phyloP scores from a whole-genome alignment of 2,329 filamentous ascomycete genomes.

The Seiridium cupressi region DNA sequence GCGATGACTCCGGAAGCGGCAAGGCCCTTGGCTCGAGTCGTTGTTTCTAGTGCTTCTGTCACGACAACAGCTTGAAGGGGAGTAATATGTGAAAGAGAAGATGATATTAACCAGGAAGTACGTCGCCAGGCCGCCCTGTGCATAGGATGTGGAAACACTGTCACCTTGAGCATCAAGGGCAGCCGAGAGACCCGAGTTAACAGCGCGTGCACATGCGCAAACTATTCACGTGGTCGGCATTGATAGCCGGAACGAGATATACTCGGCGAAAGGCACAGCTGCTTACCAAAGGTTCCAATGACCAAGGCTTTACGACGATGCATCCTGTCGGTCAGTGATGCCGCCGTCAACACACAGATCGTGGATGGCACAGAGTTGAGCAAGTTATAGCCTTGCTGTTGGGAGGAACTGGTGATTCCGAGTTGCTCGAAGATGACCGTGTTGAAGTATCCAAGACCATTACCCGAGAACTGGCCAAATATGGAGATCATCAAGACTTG shows the following conservation, averaged over 20 bases:
- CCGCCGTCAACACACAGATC: slow-evolving; percentile 41
- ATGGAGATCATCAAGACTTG: slow-evolving; percentile 50
- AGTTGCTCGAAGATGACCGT: slow-evolving; percentile 42
- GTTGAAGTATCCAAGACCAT: slow-evolving; percentile 51
- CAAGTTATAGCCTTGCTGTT: slow-evolving; percentile 45
- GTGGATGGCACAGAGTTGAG: slow-evolving; percentile 45
- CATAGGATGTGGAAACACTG: slow-evolving; percentile 33
- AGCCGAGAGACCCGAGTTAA: slow-evolving; percentile 43
- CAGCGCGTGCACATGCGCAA: slow-evolving; percentile 39
- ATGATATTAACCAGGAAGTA: slow-evolving; percentile 50
- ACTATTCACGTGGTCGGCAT: slow-evolving; percentile 11
- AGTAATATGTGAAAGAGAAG: slow-evolving; percentile 48
- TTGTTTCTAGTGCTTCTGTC: slow-evolving; percentile 46
- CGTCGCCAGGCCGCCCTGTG: slow-evolving; percentile 40
- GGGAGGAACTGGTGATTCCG: slow-evolving; percentile 31
- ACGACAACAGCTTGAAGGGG: slow-evolving; percentile 47
- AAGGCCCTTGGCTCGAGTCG: slow-evolving; percentile 45
- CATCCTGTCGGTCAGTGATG: slow-evolving; percentile 43
- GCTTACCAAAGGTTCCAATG: slow-evolving; percentile 36
- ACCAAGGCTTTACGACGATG: slow-evolving; percentile 44
- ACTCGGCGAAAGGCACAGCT: not conserved
- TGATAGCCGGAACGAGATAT: not conserved
- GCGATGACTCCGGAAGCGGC: slow-evolving; percentile 43
- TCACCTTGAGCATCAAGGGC: slow-evolving; percentile 29
- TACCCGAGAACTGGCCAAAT: slow-evolving; percentile 50